Percentiles rank a stretch among this genome's conserved stretches.
phyloP scores from a whole-genome alignment of 164 flowering plant genomes.

The Taxillus chinensis region DNA sequence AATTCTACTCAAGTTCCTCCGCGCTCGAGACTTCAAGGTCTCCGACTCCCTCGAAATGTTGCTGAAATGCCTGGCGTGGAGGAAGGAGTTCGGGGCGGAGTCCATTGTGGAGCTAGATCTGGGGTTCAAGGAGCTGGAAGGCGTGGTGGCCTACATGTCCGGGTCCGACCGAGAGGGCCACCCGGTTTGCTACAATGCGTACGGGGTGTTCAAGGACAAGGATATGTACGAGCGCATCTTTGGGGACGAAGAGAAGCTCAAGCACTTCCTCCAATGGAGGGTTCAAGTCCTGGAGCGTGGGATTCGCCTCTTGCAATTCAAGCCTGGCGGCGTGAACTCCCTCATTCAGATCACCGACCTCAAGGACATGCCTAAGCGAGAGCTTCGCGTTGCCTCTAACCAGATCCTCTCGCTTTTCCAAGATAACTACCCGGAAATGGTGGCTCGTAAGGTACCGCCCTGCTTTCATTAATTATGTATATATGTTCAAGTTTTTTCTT shows the following conservation, averaged over 20 bases:
- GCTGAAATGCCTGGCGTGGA: slow-evolving; percentile 52
- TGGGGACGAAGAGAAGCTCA: slow-evolving; percentile 81
- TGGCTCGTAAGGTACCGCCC: slow-evolving; percentile 83
- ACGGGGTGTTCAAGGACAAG: slow-evolving; percentile 76
- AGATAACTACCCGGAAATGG: slow-evolving; percentile 97
- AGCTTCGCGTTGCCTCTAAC: slow-evolving; percentile 83
- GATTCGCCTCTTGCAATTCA: slow-evolving; percentile 57
- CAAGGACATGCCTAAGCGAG: slow-evolving; percentile 94
- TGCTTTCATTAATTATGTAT: too few species aligned
- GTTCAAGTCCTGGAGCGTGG: slow-evolving; percentile 93
- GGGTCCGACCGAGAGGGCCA: slow-evolving; percentile 65
- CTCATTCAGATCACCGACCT: slow-evolving; percentile 88
- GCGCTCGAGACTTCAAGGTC: slow-evolving; percentile 82
- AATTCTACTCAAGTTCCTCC: slow-evolving; percentile 67
- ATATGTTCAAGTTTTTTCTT: too few species aligned
- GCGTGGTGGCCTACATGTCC: slow-evolving; percentile 74
- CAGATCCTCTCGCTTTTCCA: slow-evolving; percentile 84
- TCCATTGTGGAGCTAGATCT: slow-evolving; percentile 53
- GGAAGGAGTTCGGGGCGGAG: slow-evolving; percentile 71
- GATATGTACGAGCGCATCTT: slow-evolving; percentile 81
- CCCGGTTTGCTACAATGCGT: slow-evolving; percentile 93
- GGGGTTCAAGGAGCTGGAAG: slow-evolving; percentile 81
- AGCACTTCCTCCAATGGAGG: slow-evolving; percentile 84
- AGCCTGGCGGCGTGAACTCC: slow-evolving; percentile 85
- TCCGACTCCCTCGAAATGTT: slow-evolving; percentile 55